phyloP scores from a whole-genome alignment of 2,329 filamentous ascomycete genomes.

The Emmonsia crescens region DNA sequence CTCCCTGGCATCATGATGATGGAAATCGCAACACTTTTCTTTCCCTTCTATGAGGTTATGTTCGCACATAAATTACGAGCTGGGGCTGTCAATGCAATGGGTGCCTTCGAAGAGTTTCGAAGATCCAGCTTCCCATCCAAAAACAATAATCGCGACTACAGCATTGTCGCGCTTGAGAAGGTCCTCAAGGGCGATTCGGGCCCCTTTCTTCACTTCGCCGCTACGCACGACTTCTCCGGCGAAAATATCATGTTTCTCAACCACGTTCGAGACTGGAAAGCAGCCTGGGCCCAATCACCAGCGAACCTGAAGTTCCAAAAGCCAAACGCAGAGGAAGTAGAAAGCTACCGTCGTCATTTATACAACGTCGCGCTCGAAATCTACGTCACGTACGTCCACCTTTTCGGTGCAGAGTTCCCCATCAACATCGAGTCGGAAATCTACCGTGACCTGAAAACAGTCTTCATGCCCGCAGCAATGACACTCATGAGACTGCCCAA shows the following conservation, averaged over 20 bases:
- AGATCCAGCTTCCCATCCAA: slow-evolving; percentile 9
- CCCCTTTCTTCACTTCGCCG: slow-evolving; percentile 50
- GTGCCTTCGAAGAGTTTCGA: background rate
- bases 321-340: slow-evolving; percentile 10
- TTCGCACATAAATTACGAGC: background rate
- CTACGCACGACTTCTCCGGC: slow-evolving; percentile 52
- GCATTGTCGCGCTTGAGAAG: slow-evolving; percentile 48
- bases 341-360: slow-evolving; percentile 33
- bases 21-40: slow-evolving; percentile 48
- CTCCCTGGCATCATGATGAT: slow-evolving; percentile 48
- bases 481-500: slow-evolving; percentile 1
- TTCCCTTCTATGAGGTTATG: slow-evolving; percentile 38
- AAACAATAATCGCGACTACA: slow-evolving; percentile 33
- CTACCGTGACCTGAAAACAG: slow-evolving; percentile 38
- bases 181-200: slow-evolving; percentile 46
- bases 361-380: slow-evolving; percentile 48
- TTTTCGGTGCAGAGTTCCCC: slow-evolving; percentile 48
- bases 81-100: background rate
- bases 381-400: slow-evolving; percentile 47
- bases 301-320: slow-evolving; percentile 7
- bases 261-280: slow-evolving; percentile 45
- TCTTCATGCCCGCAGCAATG: slow-evolving; percentile 33
- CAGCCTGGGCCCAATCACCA: slow-evolving; percentile 17
- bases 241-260: slow-evolving; percentile 58
- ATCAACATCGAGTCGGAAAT: slow-evolving; percentile 52